Evolutionary conservation across 257 asterid genomes (phyloP), one percentile per base, ranked within the genome.

Genomic region (Ocimum tenuiflorum): DNA sequence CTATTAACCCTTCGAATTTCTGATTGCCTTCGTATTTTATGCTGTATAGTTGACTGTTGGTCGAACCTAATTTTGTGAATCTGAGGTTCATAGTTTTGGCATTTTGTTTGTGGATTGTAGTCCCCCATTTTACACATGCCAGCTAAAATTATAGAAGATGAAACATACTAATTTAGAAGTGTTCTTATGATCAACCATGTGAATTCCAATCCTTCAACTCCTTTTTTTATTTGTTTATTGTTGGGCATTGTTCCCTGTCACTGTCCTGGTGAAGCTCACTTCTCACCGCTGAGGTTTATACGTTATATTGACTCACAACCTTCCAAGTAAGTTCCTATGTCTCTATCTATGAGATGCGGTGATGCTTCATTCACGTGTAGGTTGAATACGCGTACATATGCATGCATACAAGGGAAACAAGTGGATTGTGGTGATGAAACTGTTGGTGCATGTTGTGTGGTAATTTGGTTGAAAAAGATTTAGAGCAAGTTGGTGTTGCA

Each of bases 401-500:
- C 57, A 70, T 60, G 69, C 15, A 60, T 60, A 14, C 17, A 11
- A 23, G 8, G 52, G 17, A 20, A 60, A 22, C 22, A 51, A 31
- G 33, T 51, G 3, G 45, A 35, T 9, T 24, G 46, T 8, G 27
- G 11, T 18, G 60, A n/a, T 3, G 23, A n/a, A 47, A 57, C 27
- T 46, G 42, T 54, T 22, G 53, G 19, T 39, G 72, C 55, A 64
- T 72, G 61, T 55, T 71, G 39, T 63, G 39, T 12, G 45, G 35
- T 53, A 42, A 19, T 2, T 20, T 51, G 0, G n/a, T 38, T 50
- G 63, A 20, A 51, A 24, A 60, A 36, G n/a, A 14, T 7, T 36
- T 8, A 8, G 57, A 33, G 17, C 54, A 55, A 35, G 60, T 71
- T 47, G 68, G 53, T 46, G n/a, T 54, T 36, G 63, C n/a, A n/a